A percentile compares a stretch with the other conserved stretches of the same genome.
Evolutionary conservation across 2,329 filamentous ascomycete genomes (phyloP).

Genomic region (Penicillium sp.): DNA sequence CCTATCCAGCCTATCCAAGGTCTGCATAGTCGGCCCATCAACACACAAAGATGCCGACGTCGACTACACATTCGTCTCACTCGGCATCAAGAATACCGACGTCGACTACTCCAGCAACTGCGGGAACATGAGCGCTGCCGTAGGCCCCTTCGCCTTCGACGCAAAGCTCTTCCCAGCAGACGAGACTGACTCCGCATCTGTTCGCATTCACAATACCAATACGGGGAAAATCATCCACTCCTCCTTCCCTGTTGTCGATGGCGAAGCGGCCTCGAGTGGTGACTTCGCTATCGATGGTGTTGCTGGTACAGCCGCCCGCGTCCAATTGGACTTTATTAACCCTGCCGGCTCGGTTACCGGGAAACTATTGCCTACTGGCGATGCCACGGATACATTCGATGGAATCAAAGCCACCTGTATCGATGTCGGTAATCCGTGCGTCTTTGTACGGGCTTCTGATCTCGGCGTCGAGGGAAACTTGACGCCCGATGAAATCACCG

Average conservation of each 20-base stretch:
- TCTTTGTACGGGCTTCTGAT: constrained; percentile 61
- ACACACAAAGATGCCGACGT: constrained; percentile 56
- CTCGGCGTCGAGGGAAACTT: constrained; percentile 47
- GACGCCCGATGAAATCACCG: constrained; percentile 57
- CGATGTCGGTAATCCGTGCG: constrained; percentile 65
- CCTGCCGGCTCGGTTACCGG: constrained; percentile 67
- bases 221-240: constrained; percentile 65
- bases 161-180: constrained; percentile 46
- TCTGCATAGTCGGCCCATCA: constrained; percentile 65
- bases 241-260: constrained; percentile 56
- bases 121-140: constrained; percentile 70
- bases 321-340: constrained; percentile 63
- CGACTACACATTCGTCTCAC: constrained; percentile 71
- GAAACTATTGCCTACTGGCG: constrained; percentile 62
- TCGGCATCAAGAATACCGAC: constrained; percentile 62
- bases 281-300: constrained; percentile 67
- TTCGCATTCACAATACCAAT: constrained; percentile 71
- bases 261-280: constrained; percentile 53
- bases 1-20: constrained; percentile 69
- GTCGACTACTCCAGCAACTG: constrained; percentile 72
- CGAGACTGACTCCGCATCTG: constrained; percentile 32
- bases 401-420: constrained; percentile 58
- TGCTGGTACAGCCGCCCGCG: constrained; percentile 57
- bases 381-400: constrained; percentile 54
- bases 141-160: constrained; percentile 68